These are phyloP conservation scores for Obba rivulosa DNA, from an alignment of 768 basidiomycete species.

Conservation along the genomic window DNA sequence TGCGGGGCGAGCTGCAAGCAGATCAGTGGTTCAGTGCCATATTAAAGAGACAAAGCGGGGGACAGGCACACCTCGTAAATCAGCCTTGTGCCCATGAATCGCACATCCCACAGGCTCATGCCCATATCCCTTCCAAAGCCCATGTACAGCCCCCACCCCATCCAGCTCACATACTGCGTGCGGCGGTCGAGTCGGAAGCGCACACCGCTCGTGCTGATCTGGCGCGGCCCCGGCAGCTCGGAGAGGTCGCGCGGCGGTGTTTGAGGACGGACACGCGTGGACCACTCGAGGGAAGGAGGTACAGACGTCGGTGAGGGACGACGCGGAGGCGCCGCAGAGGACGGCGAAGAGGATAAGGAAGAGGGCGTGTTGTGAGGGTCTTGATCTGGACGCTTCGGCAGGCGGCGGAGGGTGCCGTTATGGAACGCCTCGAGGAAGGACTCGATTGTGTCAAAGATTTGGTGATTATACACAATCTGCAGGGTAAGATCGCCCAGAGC, in stretches of 20 bases:
- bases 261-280: constrained; percentile 37
- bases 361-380: constrained; percentile 20
- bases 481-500: background rate
- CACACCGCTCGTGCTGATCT: constrained; percentile 54
- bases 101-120: constrained; percentile 53
- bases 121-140: constrained; percentile 68
- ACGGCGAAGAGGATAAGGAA: no score
- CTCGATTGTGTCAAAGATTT: constrained; percentile 43
- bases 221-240: constrained; percentile 57
- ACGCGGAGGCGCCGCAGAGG: no score
- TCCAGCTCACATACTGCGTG: constrained; percentile 57
- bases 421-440: constrained; percentile 49
- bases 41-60: no score
- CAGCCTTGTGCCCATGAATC: constrained; percentile 52
- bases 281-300: constrained; percentile 31
- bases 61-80: constrained; percentile 52
- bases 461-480: constrained; percentile 55
- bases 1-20: constrained; percentile 45
- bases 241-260: constrained; percentile 48
- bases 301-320: no score
- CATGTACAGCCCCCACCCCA: constrained; percentile 59
- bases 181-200: constrained; percentile 51
- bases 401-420: constrained; percentile 46
- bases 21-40: no score
- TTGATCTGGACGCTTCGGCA: constrained; percentile 26